Evolutionary conservation across 257 asterid genomes (phyloP).

Genomic region (Schizonepeta tenuifolia): DNA sequence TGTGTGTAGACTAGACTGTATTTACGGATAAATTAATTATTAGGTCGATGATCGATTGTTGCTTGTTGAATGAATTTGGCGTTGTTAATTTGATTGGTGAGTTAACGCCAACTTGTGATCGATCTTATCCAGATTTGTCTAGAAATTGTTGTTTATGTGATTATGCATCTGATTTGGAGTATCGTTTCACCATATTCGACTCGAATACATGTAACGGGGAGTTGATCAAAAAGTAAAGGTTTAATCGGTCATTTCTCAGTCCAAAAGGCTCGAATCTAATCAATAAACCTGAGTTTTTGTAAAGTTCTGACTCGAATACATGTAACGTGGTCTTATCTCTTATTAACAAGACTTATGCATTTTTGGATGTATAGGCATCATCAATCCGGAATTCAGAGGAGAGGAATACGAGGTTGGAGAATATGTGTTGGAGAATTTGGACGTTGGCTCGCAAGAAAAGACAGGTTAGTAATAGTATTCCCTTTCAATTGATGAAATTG

Average conservation of each 20-base stretch:
- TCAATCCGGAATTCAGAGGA: slow-evolving; percentile 74
- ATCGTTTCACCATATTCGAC: no score
- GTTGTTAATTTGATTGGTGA: slow-evolving; percentile 14
- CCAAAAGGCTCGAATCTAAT: no score
- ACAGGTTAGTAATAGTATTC: slow-evolving; percentile 45
- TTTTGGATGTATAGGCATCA: slow-evolving; percentile 51
- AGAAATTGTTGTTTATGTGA: not conserved
- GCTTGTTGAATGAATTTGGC: not conserved
- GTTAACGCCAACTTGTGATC: not conserved
- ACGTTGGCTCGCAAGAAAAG: slow-evolving; percentile 78
- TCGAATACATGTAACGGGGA: no score
- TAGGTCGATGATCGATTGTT: not conserved
- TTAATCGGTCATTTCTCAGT: no score
- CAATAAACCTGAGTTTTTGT: no score
- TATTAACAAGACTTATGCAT: no score
- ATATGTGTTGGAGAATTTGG: slow-evolving; percentile 87
- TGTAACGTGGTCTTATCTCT: no score
- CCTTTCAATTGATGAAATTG: not conserved
- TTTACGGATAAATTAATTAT: not conserved
- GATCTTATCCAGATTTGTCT: not conserved
- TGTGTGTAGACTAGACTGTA: not conserved
- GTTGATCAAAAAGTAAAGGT: no score
- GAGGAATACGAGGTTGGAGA: slow-evolving; percentile 82
- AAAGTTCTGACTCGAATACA: no score
- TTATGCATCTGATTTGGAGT: slow-evolving; percentile 26